Evolutionary conservation across 73 alveolate genomes (phyloP), one percentile per base, ranked within the genome.

Genomic region (Blepharisma stoltei): DNA sequence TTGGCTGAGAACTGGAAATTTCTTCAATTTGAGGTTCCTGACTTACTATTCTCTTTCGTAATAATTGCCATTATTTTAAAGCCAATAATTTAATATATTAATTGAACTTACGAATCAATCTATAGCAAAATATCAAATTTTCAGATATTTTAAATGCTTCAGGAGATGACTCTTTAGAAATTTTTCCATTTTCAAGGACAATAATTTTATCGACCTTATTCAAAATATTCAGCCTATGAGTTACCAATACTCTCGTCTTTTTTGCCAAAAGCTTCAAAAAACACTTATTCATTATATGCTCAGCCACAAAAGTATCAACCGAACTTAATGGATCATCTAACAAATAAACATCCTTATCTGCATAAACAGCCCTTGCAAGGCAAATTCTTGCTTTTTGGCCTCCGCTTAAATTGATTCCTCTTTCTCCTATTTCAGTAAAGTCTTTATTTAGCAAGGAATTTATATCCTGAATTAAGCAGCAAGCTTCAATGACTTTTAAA

Each of bases 311-410:
- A 54, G 82, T 83, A 78, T 91, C 97, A 69, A 91, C 79, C 7
- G 96, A 87, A 18, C 95, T 85, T 23, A 91, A 86, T 54, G 94
- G 91, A 75, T 91, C 97, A 91, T 91, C 97, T 69, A 91, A 88
- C 45, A 91, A 71, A 89, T 89, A 89, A 7, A 91, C 86, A 82
- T 85, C 95, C 27, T 89, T 83, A 69, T 86, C 80, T 49, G 89
- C 54, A 54, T 91, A 91, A 54, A 91, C 91, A 4, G 97, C 96
- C 67, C 97, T 85, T 37, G 95, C 92, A 41, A 91, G 79, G 6
- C 92, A 82, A 32, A 91, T 78, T 91, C 97, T 91, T 44, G 94
- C 76, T 81, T 90, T 91, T 82, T 91, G 89, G 0, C 97, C 97
- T 21, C 97, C 97, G 48, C 96, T 89, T 53, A 91, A 79, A 86